Conservation (phyloP, 495 filamentous ascomycete genomes). For the Filosporella fistucella region DNA sequence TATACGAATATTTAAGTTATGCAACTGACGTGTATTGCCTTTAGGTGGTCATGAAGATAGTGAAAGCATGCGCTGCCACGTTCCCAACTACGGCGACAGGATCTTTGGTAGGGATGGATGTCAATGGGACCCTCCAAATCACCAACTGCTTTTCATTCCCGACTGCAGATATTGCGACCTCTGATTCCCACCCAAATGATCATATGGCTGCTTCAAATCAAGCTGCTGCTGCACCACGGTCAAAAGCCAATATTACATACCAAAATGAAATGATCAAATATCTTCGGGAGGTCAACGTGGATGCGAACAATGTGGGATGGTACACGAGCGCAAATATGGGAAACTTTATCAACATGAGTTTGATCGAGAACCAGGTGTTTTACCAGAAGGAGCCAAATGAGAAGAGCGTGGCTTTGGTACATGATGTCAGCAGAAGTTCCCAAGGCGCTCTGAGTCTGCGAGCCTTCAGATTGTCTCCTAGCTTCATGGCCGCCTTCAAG, state of each 20-base stretch:
- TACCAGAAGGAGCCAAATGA: conserved; percentile 95
- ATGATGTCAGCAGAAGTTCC: conserved; percentile 90
- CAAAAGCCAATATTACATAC: conserved; percentile 84
- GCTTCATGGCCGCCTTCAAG: conserved; percentile 90
- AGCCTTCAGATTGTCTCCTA: conserved; percentile 82
- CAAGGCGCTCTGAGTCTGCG: conserved; percentile 87
- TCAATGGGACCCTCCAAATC: conserved; percentile 75
- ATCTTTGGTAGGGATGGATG: conserved; percentile 89
- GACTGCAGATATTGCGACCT: conserved; percentile 64
- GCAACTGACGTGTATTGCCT: conserved; percentile 22
- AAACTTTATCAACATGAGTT: conserved; percentile 91
- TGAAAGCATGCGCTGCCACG: conserved; percentile 80
- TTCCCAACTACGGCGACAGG: conserved; percentile 91
- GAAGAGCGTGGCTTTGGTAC: conserved; percentile 86
- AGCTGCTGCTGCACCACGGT: conserved; percentile 83
- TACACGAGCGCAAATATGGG: conserved; percentile 98
- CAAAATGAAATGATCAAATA: conserved; percentile 97
- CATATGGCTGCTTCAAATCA: conserved; percentile 58
- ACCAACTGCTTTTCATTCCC: conserved; percentile 97
- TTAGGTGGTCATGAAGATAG: conserved; percentile 98
- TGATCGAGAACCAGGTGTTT: conserved; percentile 96
- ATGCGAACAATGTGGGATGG: conserved; percentile 97
- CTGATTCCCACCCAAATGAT: conserved; percentile 77
- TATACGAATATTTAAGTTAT: too few species aligned
- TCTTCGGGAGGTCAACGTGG: conserved; percentile 94